A percentile compares a stretch with the other conserved stretches of the same genome.
These are phyloP conservation scores for Leishmania amazonensis DNA, from an alignment of 208 protist genomes.

Conservation along the genomic window DNA sequence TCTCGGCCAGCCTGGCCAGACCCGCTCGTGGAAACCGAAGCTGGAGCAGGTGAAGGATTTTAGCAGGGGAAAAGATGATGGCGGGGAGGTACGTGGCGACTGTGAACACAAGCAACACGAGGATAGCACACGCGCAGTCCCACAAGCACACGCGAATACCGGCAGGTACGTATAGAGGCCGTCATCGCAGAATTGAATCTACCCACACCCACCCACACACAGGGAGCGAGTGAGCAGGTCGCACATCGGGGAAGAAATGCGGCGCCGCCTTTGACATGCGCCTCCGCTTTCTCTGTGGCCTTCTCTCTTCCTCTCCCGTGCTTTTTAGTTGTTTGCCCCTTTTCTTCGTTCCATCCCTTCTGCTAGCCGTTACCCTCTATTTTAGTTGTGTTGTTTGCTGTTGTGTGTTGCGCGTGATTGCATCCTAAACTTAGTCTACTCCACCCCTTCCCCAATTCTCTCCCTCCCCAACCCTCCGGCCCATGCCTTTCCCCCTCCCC, in stretches of 20 bases:
- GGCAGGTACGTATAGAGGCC: not conserved
- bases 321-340: not conserved
- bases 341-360: not conserved
- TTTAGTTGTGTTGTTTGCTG: not conserved
- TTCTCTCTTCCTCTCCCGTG: not conserved
- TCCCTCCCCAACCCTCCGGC: not conserved
- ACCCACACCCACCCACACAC: not conserved
- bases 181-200: not conserved
- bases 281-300: not conserved
- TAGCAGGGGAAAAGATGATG: not conserved
- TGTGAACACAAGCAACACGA: not conserved
- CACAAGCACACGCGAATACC: not conserved
- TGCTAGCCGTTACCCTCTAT: not conserved
- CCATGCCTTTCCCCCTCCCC: not conserved
- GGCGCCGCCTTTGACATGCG: not conserved
- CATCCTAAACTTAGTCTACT: not conserved
- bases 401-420: not conserved
- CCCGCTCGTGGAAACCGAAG: not conserved
- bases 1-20: not conserved
- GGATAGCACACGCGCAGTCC: not conserved
- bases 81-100: not conserved
- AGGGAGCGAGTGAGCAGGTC: not conserved
- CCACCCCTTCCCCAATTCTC: not conserved
- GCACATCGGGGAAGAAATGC: not conserved
- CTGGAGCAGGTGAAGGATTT: not conserved